Evolutionary conservation across 1,284 basidiomycete genomes (phyloP).

Genomic region (Puccinia coronata): DNA sequence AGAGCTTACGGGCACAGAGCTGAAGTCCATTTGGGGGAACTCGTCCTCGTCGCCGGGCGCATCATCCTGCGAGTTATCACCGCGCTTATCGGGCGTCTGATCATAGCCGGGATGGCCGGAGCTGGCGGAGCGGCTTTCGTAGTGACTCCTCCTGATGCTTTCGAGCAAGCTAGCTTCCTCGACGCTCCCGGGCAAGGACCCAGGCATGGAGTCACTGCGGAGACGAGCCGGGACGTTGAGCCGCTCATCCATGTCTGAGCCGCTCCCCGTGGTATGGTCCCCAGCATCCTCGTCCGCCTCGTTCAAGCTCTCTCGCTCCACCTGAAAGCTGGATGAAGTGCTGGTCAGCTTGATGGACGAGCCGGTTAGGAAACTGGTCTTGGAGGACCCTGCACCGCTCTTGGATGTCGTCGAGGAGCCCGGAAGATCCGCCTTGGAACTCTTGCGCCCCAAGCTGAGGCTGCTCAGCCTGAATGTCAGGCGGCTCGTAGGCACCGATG

Average conservation of each 20-base stretch:
- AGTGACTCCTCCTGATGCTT: constrained; percentile 24
- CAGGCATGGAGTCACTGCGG: constrained; percentile 50
- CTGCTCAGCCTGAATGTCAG: constrained; percentile 44
- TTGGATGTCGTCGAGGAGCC: neutral
- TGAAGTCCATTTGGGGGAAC: constrained; percentile 49
- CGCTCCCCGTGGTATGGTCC: constrained; percentile 37
- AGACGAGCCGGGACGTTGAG: neutral
- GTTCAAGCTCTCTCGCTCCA: neutral
- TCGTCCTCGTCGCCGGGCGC: constrained; percentile 54
- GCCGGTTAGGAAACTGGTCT: neutral
- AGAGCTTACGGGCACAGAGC: constrained; percentile 39
- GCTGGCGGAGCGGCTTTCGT: neutral
- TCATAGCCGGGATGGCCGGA: neutral
- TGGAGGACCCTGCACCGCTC: constrained; percentile 1
- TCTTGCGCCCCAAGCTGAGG: constrained; percentile 35
- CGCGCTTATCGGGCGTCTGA: neutral
- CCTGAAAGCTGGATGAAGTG: neutral
- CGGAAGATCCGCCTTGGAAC: constrained; percentile 24
- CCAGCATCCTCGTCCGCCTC: constrained; percentile 12
- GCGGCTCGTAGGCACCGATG: constrained; percentile 31
- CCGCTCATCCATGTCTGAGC: constrained; percentile 45
- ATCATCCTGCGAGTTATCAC: constrained; percentile 48
- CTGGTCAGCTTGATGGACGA: neutral
- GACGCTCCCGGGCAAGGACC: constrained; percentile 55
- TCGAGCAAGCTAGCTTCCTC: constrained; percentile 53